Evolutionary conservation across 805 yeast genomes (phyloP).

Genomic region (Starmerella bombi): DNA sequence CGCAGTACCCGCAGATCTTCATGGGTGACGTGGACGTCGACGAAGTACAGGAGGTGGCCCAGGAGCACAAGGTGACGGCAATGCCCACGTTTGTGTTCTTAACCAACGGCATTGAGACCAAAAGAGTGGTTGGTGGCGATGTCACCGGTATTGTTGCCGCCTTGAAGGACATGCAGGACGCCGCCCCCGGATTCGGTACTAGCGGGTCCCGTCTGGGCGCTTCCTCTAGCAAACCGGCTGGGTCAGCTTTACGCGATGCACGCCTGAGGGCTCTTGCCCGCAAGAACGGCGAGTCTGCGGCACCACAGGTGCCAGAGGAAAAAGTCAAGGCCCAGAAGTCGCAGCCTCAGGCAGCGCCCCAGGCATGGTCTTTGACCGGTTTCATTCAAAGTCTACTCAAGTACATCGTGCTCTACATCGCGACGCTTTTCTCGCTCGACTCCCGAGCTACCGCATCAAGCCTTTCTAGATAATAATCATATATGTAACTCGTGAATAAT

Average conservation of each 20-base stretch:
- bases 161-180: slow-evolving; percentile 7
- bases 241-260: neutral
- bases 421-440: slow-evolving; percentile 19
- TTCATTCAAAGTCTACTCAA: neutral
- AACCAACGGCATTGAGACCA: slow-evolving; percentile 62
- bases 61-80: slow-evolving; percentile 47
- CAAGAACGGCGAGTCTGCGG: neutral
- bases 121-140: slow-evolving; percentile 28
- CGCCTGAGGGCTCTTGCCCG: neutral
- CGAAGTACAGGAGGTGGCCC: slow-evolving; percentile 51
- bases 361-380: neutral
- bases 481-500: too few relatives aligned
- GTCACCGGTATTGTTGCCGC: slow-evolving; percentile 8
- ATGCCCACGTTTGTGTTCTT: slow-evolving; percentile 63
- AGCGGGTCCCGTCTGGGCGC: neutral
- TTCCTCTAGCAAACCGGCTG: neutral
- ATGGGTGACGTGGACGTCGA: slow-evolving; percentile 90
- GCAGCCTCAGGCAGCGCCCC: neutral
- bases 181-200: slow-evolving; percentile 5
- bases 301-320: neutral
- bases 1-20: slow-evolving; percentile 38
- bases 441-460: slow-evolving; percentile 12
- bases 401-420: slow-evolving; percentile 14
- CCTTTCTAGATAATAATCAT: neutral
- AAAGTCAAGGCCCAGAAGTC: neutral